Conservation (phyloP, 805 yeast species). For the Hanseniaspora singularis region DNA sequence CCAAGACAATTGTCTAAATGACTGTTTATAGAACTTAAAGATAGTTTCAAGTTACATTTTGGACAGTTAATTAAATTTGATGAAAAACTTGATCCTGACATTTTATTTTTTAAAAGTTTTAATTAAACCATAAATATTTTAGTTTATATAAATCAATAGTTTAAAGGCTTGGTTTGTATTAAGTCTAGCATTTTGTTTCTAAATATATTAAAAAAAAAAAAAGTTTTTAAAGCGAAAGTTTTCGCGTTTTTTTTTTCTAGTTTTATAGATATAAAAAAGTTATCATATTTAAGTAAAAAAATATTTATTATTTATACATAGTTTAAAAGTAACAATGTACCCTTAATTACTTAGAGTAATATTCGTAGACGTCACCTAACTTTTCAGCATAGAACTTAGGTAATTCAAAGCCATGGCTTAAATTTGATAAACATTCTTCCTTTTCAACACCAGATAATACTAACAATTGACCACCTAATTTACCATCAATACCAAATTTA, state of each 20-base stretch:
- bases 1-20: constrained; percentile 14
- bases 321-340: not conserved
- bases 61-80: constrained; percentile 29
- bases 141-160: too few species aligned
- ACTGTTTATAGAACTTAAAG: constrained; percentile 25
- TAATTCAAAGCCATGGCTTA: constrained; percentile 28
- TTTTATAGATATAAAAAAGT: too few species aligned
- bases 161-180: too few species aligned
- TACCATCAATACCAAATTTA: constrained; percentile 79
- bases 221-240: too few species aligned
- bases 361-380: constrained; percentile 64
- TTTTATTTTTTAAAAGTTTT: not conserved
- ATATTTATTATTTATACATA: too few species aligned
- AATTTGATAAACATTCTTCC: constrained; percentile 43
- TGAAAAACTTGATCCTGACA: not conserved
- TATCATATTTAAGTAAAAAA: too few species aligned
- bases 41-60: constrained; percentile 25
- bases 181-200: too few species aligned
- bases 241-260: too few species aligned
- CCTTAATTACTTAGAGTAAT: not conserved
- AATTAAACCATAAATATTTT: too few species aligned
- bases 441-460: constrained; percentile 89
- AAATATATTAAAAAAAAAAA: too few species aligned
- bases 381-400: constrained; percentile 62
- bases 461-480: constrained; percentile 64